Evolutionary conservation across 2,329 filamentous ascomycete genomes (phyloP).

Genomic region (Mycosphaerella sp.): DNA sequence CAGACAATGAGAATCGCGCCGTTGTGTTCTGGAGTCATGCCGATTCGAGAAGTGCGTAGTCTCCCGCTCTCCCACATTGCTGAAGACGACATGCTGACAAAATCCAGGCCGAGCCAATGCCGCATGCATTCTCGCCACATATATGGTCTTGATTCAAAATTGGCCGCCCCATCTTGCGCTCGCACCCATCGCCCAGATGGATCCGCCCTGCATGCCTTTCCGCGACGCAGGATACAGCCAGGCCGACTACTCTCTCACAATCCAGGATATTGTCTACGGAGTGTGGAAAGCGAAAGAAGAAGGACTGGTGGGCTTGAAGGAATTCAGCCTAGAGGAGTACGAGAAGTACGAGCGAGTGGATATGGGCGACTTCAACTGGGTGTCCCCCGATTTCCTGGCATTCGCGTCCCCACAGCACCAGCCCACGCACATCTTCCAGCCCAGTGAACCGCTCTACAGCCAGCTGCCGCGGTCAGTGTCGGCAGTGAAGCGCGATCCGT

Average conservation of each 20-base stretch:
- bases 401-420: constrained; percentile 90
- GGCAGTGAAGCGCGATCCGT: constrained; percentile 59
- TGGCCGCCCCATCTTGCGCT: constrained; percentile 96
- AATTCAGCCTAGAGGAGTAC: constrained; percentile 96
- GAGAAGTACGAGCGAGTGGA: constrained; percentile 93
- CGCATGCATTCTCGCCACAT: constrained; percentile 89
- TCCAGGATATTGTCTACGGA: constrained; percentile 96
- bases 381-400: constrained; percentile 88
- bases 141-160: constrained; percentile 97
- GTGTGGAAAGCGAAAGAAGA: constrained; percentile 99
- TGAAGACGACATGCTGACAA: constrained; percentile 22
- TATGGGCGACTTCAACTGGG: constrained; percentile 99
- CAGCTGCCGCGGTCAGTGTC: constrained; percentile 68
- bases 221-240: constrained; percentile 97
- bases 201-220: constrained; percentile 98
- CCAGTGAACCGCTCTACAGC: constrained; percentile 65
- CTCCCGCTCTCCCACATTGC: not conserved
- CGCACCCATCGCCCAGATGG: constrained; percentile 90
- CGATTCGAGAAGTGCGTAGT: constrained; percentile 73
- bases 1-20: constrained; percentile 79
- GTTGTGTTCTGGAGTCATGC: constrained; percentile 96
- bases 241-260: constrained; percentile 89
- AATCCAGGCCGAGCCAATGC: constrained; percentile 75
- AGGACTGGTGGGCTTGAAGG: constrained; percentile 80
- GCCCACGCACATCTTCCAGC: constrained; percentile 64